Base-by-base conservation (phyloP, 192 early-diverging fungal genomes). In the Entrophospora sp. region DNA sequence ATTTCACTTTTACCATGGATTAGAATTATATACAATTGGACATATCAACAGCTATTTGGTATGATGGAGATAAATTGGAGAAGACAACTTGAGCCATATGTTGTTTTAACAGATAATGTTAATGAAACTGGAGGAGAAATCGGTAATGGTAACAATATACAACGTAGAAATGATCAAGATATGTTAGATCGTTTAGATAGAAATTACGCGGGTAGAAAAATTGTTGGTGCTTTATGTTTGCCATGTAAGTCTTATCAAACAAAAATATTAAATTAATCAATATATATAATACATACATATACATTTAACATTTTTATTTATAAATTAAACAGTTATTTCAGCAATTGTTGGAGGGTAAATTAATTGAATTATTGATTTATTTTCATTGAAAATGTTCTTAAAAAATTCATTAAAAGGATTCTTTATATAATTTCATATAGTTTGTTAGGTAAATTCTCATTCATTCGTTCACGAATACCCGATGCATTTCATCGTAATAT, bases 191-290 rank as follows among this genome's bases (percentile, higher is more conserved):
- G 83, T 10, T 70, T 82, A 40, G 83, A 81, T 42, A 71, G 79
- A 14, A 71, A 72, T 16, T 74, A 78, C 56, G 49, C 86, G 18
- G 81, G 83, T 25, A 71, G 82, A 16, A 85, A 78, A 2, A 82
- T 86, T 36, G 79, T 87, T 8, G 83, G 85, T 40, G 83, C 85
- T n/a, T 67, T 89, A 18, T 64, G 85, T 35, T 79, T 86, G 67
- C 87, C 87, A 31, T 66, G 64, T 66, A 27, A 55, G 62, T 64
- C 24, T 53, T 32, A 14, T n/a, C n/a, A n/a, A n/a, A n/a, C n/a
- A 36, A 25, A 16, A 16, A 22, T 25, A 20, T 32, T 63, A n/a
- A 34, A n/a, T n/a, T n/a, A n/a, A n/a, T n/a, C n/a, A n/a, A n/a
- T n/a, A n/a, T n/a, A n/a, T n/a, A 4, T 22, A 44, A 34, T 48